phyloP scores from a whole-genome alignment of 1,139 yeast species.

The Ashbya aceris region DNA sequence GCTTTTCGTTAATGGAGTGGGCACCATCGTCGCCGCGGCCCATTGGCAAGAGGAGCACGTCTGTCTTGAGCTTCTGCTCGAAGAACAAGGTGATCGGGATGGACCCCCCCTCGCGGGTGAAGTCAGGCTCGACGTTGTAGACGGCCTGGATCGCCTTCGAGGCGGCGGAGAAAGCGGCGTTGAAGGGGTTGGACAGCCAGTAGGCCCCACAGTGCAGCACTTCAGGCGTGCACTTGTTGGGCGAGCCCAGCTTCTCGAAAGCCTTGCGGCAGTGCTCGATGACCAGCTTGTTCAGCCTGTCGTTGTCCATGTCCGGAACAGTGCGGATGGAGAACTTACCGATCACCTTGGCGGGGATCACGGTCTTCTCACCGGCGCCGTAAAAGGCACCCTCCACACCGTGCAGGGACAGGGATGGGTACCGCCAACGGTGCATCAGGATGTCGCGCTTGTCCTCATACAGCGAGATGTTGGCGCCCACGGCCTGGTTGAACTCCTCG shows the following conservation, averaged over 20 bases:
- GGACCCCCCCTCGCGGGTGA: conserved; percentile 97
- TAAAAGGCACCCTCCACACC: conserved; percentile 98
- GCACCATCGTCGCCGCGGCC: conserved; percentile 99
- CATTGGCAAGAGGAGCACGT: conserved; percentile 85
- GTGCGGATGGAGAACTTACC: conserved; percentile 97
- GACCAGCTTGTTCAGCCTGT: conserved; percentile 70
- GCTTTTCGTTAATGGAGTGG: conserved; percentile 92
- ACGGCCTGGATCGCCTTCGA: conserved; percentile 88
- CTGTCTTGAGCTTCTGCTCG: conserved; percentile 76
- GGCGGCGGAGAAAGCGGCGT: conserved; percentile 90
- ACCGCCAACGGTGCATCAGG: conserved; percentile 98
- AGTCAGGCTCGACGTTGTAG: conserved; percentile 91
- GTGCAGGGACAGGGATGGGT: conserved; percentile 88
- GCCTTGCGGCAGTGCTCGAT: conserved; percentile 56
- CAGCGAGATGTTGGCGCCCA: conserved; percentile 79
- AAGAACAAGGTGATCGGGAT: conserved; percentile 92
- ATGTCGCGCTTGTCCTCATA: conserved; percentile 72
- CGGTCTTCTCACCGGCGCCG: conserved; percentile 94
- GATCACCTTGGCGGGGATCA: conserved; percentile 85
- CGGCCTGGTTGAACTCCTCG: conserved; percentile 75
- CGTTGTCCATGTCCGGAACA: conserved; percentile 84
- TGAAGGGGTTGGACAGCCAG: conserved; percentile 94
- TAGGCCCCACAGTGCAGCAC: conserved; percentile 89
- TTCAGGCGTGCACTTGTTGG: conserved; percentile 64
- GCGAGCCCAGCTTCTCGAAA: conserved; percentile 61